phyloP scores from a whole-genome alignment of 176 grass and related monocot genomes.

The Stipa capillata region DNA sequence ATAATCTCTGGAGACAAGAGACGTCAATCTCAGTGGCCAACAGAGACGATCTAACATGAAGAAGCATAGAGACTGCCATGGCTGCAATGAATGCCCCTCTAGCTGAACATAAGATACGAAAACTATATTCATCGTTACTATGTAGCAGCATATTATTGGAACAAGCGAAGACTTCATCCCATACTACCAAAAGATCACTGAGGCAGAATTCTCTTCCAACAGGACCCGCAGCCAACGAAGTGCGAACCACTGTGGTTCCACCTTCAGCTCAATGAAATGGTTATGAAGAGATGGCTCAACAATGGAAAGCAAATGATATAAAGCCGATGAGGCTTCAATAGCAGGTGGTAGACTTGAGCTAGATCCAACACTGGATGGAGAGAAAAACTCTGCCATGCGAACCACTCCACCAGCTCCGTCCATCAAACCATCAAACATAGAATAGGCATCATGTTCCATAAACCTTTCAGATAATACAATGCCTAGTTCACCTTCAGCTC shows the following conservation, averaged over 20 bases:
- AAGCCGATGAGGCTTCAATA: constrained; percentile 91
- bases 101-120: constrained; percentile 66
- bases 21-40: constrained; percentile 79
- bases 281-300: constrained; percentile 81
- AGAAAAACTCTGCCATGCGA: constrained; percentile 83
- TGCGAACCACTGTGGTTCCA: constrained; percentile 94
- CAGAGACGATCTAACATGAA: constrained; percentile 80
- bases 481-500: constrained; percentile 89
- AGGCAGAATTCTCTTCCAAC: constrained; percentile 85
- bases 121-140: constrained; percentile 46
- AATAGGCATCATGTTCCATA: constrained; percentile 99
- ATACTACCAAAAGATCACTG: constrained; percentile 61
- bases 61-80: constrained; percentile 90
- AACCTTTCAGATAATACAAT: constrained; percentile 91
- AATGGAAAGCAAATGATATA: constrained; percentile 79
- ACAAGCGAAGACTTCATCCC: constrained; percentile 79
- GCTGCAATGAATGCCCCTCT: constrained; percentile 87
- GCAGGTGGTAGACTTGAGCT: constrained; percentile 53
- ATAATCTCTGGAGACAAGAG: constrained; percentile 71
- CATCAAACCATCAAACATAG: constrained; percentile 89
- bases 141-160: constrained; percentile 48
- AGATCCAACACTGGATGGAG: constrained; percentile 41
- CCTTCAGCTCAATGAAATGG: constrained; percentile 86
- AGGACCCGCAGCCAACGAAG: constrained; percentile 96
- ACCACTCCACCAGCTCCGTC: constrained; percentile 57